phyloP scores from a whole-genome alignment of 1,284 basidiomycete genomes.

The Puccinia hordei region DNA sequence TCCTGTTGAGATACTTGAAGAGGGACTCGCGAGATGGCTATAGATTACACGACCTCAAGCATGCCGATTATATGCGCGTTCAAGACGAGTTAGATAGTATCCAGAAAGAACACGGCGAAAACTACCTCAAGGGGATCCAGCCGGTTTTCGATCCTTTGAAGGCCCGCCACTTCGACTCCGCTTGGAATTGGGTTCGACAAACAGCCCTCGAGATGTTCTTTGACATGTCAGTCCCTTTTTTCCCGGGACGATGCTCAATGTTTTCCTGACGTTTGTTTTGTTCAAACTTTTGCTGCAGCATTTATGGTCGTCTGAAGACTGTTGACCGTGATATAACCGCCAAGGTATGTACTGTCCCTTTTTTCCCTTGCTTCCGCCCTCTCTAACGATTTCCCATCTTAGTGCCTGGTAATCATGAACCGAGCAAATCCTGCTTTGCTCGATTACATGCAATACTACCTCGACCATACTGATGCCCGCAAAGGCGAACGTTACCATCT shows the following conservation, averaged over 20 bases:
- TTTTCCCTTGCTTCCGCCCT: neutral
- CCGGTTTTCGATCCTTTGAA: conserved; percentile 91
- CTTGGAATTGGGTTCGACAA: conserved; percentile 94
- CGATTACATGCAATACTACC: conserved; percentile 91
- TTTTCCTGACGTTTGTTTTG: conserved; percentile 62
- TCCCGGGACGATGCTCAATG: conserved; percentile 65
- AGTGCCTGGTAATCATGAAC: conserved; percentile 96
- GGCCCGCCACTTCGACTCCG: conserved; percentile 95
- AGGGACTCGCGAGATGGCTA: conserved; percentile 89
- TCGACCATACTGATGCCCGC: conserved; percentile 76
- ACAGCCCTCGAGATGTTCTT: conserved; percentile 50
- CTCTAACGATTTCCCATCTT: conserved; percentile 66
- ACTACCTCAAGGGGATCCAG: conserved; percentile 90
- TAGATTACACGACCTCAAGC: conserved; percentile 82
- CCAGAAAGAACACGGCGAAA: conserved; percentile 83
- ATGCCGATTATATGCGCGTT: conserved; percentile 71
- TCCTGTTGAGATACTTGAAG: conserved; percentile 92
- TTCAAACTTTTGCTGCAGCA: conserved; percentile 59
- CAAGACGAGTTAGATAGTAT: conserved; percentile 87
- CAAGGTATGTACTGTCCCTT: conserved; percentile 43
- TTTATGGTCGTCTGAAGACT: conserved; percentile 83
- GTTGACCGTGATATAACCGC: conserved; percentile 68
- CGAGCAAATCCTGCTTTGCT: conserved; percentile 87
- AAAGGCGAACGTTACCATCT: conserved; percentile 88
- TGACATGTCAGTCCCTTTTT: conserved; percentile 30